Percentiles rank a stretch among this genome's conserved stretches.
These are phyloP conservation scores for Talaromyces proteolyticus DNA, from an alignment of 495 filamentous ascomycete species.

Conservation along the genomic window DNA sequence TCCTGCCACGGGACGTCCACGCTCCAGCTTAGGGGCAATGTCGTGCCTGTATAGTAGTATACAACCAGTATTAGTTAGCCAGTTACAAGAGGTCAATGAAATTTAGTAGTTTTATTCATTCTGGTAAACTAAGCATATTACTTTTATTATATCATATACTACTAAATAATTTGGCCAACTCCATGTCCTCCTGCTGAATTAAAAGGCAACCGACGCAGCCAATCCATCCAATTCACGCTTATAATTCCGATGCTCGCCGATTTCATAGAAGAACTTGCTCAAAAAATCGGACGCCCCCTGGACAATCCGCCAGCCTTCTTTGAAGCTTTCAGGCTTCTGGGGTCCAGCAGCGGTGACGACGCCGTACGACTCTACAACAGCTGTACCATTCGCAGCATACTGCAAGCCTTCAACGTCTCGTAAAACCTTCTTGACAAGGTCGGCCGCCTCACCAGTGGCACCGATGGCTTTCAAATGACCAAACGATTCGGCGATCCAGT, in stretches of 20 bases:
- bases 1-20: too few species aligned
- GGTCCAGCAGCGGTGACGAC: slow-evolving; percentile 54
- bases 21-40: too few species aligned
- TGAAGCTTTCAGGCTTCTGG: slow-evolving; percentile 46
- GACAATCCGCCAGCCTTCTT: slow-evolving; percentile 48
- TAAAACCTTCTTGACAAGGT: slow-evolving; percentile 54
- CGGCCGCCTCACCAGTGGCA: slow-evolving; percentile 63
- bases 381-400: slow-evolving; percentile 35
- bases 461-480: slow-evolving; percentile 76
- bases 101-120: too few species aligned
- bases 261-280: slow-evolving; percentile 58
- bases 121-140: too few species aligned
- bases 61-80: too few species aligned
- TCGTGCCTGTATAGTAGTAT: too few species aligned
- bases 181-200: too few species aligned
- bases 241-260: slow-evolving; percentile 66
- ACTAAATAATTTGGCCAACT: too few species aligned
- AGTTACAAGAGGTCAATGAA: too few species aligned
- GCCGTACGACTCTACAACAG: slow-evolving; percentile 62
- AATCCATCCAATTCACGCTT: slow-evolving; percentile 68
- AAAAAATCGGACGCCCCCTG: slow-evolving; percentile 60
- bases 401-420: slow-evolving; percentile 46
- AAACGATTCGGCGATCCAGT: slow-evolving; percentile 83
- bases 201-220: slow-evolving; percentile 28
- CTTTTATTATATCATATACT: too few species aligned